These are phyloP conservation scores for Rhodotorula sp. DNA, from an alignment of 1,284 basidiomycete genomes.

Conservation along the genomic window DNA sequence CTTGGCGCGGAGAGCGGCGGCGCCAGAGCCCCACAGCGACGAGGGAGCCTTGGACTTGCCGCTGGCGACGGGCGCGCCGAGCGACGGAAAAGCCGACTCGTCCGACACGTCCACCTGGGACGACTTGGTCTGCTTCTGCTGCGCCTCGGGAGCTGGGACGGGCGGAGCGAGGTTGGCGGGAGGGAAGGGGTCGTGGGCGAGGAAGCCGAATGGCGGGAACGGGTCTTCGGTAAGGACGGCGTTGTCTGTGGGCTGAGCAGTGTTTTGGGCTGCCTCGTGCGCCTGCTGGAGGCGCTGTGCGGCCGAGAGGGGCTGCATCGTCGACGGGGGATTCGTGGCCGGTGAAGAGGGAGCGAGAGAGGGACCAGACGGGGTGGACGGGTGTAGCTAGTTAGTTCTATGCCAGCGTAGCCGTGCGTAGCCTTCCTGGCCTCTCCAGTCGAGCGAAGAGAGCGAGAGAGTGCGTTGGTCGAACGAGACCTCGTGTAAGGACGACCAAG, in stretches of 20 bases:
- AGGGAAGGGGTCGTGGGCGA: slow-evolving; percentile 29
- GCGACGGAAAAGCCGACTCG: slow-evolving; percentile 37
- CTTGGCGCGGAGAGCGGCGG: slow-evolving; percentile 46
- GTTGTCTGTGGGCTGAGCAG: neutral
- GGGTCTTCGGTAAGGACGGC: slow-evolving; percentile 16
- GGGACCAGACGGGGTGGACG: neutral
- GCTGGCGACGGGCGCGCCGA: slow-evolving; percentile 18
- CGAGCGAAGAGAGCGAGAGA: neutral
- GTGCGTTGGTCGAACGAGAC: neutral
- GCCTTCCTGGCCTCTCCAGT: too few species aligned
- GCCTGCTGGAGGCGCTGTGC: slow-evolving; percentile 35
- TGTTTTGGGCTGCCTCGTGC: slow-evolving; percentile 16
- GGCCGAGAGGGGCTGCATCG: slow-evolving; percentile 23
- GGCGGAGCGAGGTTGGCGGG: neutral
- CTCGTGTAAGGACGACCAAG: too few species aligned
- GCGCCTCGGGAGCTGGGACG: neutral
- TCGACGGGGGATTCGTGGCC: neutral
- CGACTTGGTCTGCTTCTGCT: neutral
- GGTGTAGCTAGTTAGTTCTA: too few species aligned
- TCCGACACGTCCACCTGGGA: slow-evolving; percentile 30
- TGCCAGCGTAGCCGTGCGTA: too few species aligned
- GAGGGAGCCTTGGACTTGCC: neutral
- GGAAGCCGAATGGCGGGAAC: slow-evolving; percentile 12
- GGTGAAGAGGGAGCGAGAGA: neutral
- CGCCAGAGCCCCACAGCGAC: slow-evolving; percentile 34